Evolutionary conservation across 108 stramenopile genomes (phyloP).

Genomic region (Discostella stelligeroides): DNA sequence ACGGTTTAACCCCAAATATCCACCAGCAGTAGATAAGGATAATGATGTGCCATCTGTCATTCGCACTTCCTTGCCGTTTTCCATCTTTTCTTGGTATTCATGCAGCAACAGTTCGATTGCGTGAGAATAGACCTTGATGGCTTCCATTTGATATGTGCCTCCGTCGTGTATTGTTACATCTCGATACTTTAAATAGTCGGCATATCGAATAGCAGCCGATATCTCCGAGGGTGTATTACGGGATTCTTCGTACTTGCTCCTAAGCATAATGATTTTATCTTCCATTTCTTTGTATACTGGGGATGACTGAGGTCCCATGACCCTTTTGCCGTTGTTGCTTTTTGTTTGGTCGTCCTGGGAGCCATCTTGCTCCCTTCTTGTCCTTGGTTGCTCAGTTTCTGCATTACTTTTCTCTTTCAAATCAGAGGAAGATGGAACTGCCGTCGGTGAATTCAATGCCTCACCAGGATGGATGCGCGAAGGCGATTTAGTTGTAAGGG

Average conservation of each 20-base stretch:
- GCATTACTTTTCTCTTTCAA: conserved; percentile 14
- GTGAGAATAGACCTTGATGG: conserved; percentile 57
- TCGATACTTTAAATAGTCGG: conserved; percentile 65
- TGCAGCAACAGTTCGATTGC: conserved; percentile 47
- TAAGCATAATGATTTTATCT: conserved; percentile 22
- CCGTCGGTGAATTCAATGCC: conserved; percentile 11
- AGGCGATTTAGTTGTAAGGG: background rate
- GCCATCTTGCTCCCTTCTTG: background rate
- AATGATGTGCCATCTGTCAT: conserved; percentile 10
- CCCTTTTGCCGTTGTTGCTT: background rate
- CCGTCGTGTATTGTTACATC: conserved; percentile 80
- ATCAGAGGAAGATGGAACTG: conserved; percentile 1
- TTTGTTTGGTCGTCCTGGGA: background rate
- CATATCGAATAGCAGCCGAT: conserved; percentile 47
- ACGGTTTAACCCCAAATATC: conserved; percentile 37
- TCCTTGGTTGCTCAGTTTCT: conserved; percentile 9
- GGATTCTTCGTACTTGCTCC: conserved; percentile 22
- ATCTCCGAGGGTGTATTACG: conserved; percentile 13
- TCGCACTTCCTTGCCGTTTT: conserved; percentile 31
- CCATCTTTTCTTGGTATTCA: conserved; percentile 26
- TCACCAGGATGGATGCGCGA: background rate
- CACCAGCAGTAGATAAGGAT: conserved; percentile 3
- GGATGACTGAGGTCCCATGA: conserved; percentile 13
- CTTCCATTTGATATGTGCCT: conserved; percentile 67
- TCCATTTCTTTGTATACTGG: conserved; percentile 45